Evolutionary conservation across 805 yeast species (phyloP).

Genomic region (Diddensiella santjacobensis): DNA sequence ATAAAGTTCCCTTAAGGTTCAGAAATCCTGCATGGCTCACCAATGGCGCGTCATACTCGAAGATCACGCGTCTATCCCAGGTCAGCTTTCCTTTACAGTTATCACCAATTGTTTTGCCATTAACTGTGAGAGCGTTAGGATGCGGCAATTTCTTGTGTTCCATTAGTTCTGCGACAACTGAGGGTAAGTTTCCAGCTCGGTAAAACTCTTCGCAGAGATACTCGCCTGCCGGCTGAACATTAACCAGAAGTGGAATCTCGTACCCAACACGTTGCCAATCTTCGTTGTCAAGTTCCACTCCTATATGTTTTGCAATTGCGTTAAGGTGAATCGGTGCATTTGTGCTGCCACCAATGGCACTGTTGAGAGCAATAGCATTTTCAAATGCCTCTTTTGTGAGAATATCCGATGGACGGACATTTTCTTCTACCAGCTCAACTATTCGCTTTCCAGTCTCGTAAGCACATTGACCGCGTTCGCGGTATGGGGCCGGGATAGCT

Average conservation of each 20-base stretch:
- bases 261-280: conserved; percentile 88
- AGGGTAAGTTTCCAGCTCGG: conserved; percentile 27
- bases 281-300: conserved; percentile 72
- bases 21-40: conserved; percentile 25
- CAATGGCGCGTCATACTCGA: conserved; percentile 16
- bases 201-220: conserved; percentile 47
- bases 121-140: conserved; percentile 22
- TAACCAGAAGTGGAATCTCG: conserved; percentile 82
- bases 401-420: conserved; percentile 76
- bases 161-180: conserved; percentile 24
- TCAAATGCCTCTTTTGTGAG: conserved; percentile 82
- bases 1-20: conserved; percentile 27
- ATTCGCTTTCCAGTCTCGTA: conserved; percentile 74
- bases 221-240: conserved; percentile 90
- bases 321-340: conserved; percentile 85
- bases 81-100: conserved; percentile 18
- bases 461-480: conserved; percentile 69
- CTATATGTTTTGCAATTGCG: conserved; percentile 82
- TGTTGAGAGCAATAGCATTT: conserved; percentile 82
- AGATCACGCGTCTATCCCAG: conserved; percentile 21
- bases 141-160: conserved; percentile 21
- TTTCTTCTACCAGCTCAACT: conserved; percentile 63
- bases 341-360: conserved; percentile 93
- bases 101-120: conserved; percentile 22
- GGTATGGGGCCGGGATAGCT: conserved; percentile 76